Evolutionary conservation across 495 filamentous ascomycete genomes (phyloP), one percentile per base, ranked within the genome.

Genomic region (Aspergillus hancockii): DNA sequence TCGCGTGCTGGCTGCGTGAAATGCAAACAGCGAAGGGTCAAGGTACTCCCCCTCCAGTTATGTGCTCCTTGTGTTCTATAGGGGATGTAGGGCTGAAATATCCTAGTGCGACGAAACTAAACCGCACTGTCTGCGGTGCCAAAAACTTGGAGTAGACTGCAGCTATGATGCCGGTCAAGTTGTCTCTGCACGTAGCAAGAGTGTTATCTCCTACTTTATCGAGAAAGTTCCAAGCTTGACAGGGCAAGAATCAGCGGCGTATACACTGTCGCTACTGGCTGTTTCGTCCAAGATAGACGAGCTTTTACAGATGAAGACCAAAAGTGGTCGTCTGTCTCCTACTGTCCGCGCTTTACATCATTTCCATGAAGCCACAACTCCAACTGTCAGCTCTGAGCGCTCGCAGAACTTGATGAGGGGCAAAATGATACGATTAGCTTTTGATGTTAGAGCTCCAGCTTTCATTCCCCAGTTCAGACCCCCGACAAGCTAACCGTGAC

Each of bases 1-100:
- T 82, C 79, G 28, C 74, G 78, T 25, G 67, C 49, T 49, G 78
- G 80, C 18, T 81, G 79, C 58, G 62, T 65, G 40, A 77, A 76
- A 57, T 82, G 79, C 63, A 82, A 81, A 61, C 70, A 75, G 28
- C 67, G 78, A 36, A 68, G 72, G 58, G 67, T 82, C 49, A 82
- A 82, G 71, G 79, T 81, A 72, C 21, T 47, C 25, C 21, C 18
- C 13, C 8, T 56, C 19, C 46, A 43, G 31, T 6, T 41, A 41
- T 41, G n/a, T 7, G 3, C 38, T n/a, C 16, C 21, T 38, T 9
- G 40, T 9, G 7, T 46, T 43, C 38, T 8, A 18, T 6, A 14
- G 14, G 38, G 13, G 12, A 41, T 41, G 38, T 14, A 41, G 38
- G 16, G 38, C 52, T 54, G 34, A 53, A 36, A 3, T 3, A 19